Evolutionary conservation across 495 filamentous ascomycete genomes (phyloP).

Genomic region (Evernia prunastri): DNA sequence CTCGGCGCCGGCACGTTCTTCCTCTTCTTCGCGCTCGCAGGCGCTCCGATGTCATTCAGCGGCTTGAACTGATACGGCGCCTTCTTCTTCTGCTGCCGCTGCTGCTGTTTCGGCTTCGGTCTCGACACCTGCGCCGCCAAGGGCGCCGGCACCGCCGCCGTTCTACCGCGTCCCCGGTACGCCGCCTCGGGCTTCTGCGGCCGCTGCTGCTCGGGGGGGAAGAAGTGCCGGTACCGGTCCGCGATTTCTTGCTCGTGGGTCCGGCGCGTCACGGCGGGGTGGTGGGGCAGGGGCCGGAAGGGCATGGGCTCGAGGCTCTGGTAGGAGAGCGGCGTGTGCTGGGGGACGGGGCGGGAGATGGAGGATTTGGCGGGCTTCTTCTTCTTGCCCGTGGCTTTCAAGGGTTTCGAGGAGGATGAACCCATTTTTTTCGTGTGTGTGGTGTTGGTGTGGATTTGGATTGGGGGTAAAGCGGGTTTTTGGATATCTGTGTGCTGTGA

Average conservation of each 20-base stretch:
- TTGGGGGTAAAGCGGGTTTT: too few relatives aligned
- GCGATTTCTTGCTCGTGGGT: neutral
- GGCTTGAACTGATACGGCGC: neutral
- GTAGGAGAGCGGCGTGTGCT: neutral
- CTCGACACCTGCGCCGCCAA: neutral
- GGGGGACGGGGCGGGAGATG: neutral
- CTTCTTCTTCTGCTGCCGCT: too few relatives aligned
- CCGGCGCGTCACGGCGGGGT: neutral
- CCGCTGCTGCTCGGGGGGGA: too few relatives aligned
- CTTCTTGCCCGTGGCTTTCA: neutral
- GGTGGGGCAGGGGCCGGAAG: neutral
- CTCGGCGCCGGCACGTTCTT: too few relatives aligned
- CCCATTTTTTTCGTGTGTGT: neutral
- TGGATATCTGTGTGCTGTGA: neutral
- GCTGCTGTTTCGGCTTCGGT: neutral
- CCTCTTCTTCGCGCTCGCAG: too few relatives aligned
- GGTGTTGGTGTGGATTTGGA: neutral
- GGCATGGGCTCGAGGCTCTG: neutral
- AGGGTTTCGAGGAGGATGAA: neutral
- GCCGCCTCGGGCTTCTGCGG: neutral
- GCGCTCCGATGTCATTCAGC: neutral
- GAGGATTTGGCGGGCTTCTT: neutral
- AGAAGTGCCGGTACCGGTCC: neutral
- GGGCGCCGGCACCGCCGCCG: too few relatives aligned
- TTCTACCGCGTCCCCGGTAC: too few relatives aligned